phyloP scores from a whole-genome alignment of 2,329 filamentous ascomycete genomes.

The Escovopsis sp. region DNA sequence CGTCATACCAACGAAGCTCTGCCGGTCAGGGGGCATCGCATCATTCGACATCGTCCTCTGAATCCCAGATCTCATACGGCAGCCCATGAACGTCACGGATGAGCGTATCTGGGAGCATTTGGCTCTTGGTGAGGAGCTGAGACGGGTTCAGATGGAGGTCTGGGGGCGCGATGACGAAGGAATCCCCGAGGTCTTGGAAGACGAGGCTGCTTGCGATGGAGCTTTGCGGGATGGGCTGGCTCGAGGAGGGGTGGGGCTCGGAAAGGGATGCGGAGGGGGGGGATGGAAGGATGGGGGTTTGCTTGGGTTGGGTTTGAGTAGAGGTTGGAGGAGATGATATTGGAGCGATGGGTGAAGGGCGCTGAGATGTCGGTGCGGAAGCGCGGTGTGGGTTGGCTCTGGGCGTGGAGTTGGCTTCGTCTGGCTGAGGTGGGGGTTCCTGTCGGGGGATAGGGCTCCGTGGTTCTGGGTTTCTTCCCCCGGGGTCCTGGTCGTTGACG shows the following conservation, averaged over 20 bases:
- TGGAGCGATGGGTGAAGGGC: background rate
- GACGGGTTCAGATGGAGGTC: conserved; percentile 16
- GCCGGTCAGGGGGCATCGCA: no score
- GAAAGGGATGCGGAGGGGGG: conserved; percentile 20
- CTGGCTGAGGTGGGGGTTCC: no score
- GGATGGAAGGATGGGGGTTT: conserved; percentile 22
- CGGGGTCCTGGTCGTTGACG: no score
- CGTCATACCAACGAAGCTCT: no score
- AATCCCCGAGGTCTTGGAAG: conserved; percentile 13
- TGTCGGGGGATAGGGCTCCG: no score
- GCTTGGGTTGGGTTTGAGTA: conserved; percentile 16
- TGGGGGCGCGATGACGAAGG: conserved; percentile 5
- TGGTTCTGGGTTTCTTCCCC: no score
- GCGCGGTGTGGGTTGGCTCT: no score
- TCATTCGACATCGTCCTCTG: conserved; percentile 15
- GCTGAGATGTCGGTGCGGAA: no score
- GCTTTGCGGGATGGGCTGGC: background rate
- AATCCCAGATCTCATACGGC: conserved; percentile 22
- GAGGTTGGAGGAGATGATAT: conserved; percentile 8
- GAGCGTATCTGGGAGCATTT: conserved; percentile 35
- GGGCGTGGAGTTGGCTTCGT: no score
- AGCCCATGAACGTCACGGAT: conserved; percentile 19
- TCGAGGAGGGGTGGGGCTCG: conserved; percentile 4
- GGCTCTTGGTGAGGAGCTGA: conserved; percentile 35
- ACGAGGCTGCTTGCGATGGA: conserved; percentile 10